A percentile compares a stretch with the other conserved stretches of the same genome.
Conservation (phyloP, 1,139 yeast genomes). For the Scheffersomyces insectosa region DNA sequence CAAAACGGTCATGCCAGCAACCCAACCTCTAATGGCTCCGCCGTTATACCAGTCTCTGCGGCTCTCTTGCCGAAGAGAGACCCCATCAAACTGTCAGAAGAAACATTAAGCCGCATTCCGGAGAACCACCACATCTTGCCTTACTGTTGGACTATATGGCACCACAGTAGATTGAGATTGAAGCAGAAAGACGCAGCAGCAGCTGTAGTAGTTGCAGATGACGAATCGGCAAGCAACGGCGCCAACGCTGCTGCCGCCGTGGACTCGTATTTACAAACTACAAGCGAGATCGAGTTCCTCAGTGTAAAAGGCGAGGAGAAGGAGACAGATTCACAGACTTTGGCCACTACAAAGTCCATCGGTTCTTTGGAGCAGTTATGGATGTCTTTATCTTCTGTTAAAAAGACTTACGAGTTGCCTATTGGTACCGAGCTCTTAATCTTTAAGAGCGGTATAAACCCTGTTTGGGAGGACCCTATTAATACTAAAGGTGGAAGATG, state of each 20-base stretch:
- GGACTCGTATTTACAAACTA: constrained; percentile 44
- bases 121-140: constrained; percentile 42
- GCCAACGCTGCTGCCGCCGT: constrained; percentile 26
- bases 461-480: constrained; percentile 73
- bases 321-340: constrained; percentile 5
- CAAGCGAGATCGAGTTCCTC: constrained; percentile 39
- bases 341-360: constrained; percentile 31
- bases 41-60: constrained; percentile 11
- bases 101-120: constrained; percentile 31
- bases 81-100: constrained; percentile 33
- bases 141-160: constrained; percentile 54
- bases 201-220: constrained; percentile 11
- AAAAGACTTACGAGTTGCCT: constrained; percentile 48
- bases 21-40: constrained; percentile 7
- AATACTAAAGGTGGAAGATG: constrained; percentile 68
- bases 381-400: constrained; percentile 50
- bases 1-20: constrained; percentile 8
- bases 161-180: constrained; percentile 37
- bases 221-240: constrained; percentile 10
- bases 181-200: constrained; percentile 15
- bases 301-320: constrained; percentile 13
- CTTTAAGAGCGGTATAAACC: constrained; percentile 64
- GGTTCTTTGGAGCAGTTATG: constrained; percentile 66
- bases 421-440: constrained; percentile 60
- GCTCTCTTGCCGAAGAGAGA: constrained; percentile 37